Evolutionary conservation across 768 basidiomycete genomes (phyloP).

Genomic region (Naganishia randhawae): DNA sequence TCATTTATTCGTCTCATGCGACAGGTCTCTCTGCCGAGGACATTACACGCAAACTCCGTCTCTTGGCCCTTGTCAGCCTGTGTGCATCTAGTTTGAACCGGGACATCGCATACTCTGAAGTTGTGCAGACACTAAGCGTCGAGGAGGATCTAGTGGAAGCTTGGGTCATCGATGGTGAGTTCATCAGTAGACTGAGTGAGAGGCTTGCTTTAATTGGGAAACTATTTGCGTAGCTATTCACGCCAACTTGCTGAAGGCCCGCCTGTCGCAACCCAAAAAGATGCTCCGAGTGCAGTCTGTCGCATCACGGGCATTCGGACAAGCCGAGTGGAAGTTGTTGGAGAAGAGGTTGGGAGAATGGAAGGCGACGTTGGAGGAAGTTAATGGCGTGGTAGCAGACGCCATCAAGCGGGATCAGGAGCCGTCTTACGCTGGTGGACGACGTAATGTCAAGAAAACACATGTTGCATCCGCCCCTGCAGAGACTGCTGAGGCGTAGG

Average conservation of each 20-base stretch:
- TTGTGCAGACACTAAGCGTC: slow-evolving; percentile 39
- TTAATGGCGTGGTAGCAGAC: slow-evolving; percentile 40
- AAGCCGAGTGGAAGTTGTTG: slow-evolving; percentile 43
- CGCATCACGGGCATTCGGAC: slow-evolving; percentile 41
- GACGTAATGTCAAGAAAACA: slow-evolving; percentile 1
- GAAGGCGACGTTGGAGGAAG: slow-evolving; percentile 44
- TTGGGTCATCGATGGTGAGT: slow-evolving; percentile 49
- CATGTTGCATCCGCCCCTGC: background rate
- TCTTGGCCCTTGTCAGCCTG: slow-evolving; percentile 44
- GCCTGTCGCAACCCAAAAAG: slow-evolving; percentile 47
- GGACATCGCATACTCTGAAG: slow-evolving; percentile 38
- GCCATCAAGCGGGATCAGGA: slow-evolving; percentile 32
- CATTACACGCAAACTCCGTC: slow-evolving; percentile 42
- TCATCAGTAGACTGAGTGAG: background rate
- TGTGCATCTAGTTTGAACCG: slow-evolving; percentile 33
- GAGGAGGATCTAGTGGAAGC: slow-evolving; percentile 44
- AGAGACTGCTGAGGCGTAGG: slow-evolving; percentile 14
- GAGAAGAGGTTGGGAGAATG: slow-evolving; percentile 45
- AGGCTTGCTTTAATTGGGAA: background rate
- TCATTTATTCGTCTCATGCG: background rate
- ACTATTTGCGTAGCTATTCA: slow-evolving; percentile 38
- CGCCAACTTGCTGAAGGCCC: slow-evolving; percentile 41
- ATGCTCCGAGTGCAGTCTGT: slow-evolving; percentile 42
- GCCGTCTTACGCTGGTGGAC: slow-evolving; percentile 5
- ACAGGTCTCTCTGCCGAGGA: slow-evolving; percentile 31